Evolutionary conservation across 805 yeast genomes (phyloP), one percentile per base, ranked within the genome.

Genomic region (Kodamaea nitidulidarum): DNA sequence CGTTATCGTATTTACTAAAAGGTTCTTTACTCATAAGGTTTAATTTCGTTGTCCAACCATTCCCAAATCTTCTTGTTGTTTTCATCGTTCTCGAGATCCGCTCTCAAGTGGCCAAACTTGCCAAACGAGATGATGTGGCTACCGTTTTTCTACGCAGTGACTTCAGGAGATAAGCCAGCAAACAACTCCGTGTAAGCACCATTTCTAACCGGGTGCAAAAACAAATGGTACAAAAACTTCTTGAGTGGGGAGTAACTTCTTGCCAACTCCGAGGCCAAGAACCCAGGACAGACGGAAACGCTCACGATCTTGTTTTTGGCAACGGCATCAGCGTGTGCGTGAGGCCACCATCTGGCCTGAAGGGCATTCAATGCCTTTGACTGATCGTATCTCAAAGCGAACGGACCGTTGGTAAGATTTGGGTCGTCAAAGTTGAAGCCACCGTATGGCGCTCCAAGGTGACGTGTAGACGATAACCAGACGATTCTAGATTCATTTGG

Each of bases 181-280:
- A 52, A 70, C 14, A 71, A 50, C 43, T 66, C 75, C 7, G 76
- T 50, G 40, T 65, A 60, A 1, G 77, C 72, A 10, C 78, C 80
- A 30, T 58, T 59, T 27, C 47, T 46, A 4, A 61, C 50, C 32
- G 52, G 30, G 15, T 56, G 45, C 9, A 49, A 48, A 15, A 49
- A 42, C n/a, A n/a, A 24, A 11, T 9, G 7, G 4, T 15, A 9
- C 11, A 37, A 17, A 9, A 17, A 28, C 11, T 28, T 15, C 31
- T 44, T 30, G 7, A 41, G 16, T 21, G 7, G 38, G 4, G 49
- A 41, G 43, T 51, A 49, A 34, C 54, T 38, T 39, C 71, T 60
- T 28, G 49, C 49, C 21, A 71, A 47, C 4, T 67, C 69, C 0
- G 71, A 51, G 27, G 46, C 42, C 34, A 71, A 50, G 15, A 49